Conservation (phyloP, 2,329 filamentous ascomycete genomes). For the Harringtonia aguacate region DNA sequence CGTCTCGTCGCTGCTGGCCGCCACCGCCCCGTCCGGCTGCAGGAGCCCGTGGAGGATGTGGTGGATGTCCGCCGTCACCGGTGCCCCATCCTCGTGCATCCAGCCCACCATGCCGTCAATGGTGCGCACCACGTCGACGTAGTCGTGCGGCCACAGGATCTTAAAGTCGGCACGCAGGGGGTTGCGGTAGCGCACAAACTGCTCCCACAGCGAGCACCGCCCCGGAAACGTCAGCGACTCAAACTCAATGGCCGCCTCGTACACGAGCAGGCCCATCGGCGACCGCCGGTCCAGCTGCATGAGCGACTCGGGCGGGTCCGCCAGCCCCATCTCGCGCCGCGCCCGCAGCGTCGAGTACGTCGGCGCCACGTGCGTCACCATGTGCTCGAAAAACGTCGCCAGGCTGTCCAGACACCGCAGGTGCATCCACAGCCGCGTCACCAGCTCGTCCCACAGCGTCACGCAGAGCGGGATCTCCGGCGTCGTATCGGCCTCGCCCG, state of each 20-base stretch:
- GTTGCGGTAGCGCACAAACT: slow-evolving; percentile 70
- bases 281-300: slow-evolving; percentile 62
- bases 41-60: slow-evolving; percentile 9
- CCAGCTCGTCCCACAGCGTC: slow-evolving; percentile 70
- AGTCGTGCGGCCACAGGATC: slow-evolving; percentile 39
- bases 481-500: slow-evolving; percentile 33
- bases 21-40: slow-evolving; percentile 3
- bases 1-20: slow-evolving; percentile 9
- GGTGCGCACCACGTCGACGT: slow-evolving; percentile 33
- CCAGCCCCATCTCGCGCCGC: slow-evolving; percentile 36
- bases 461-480: slow-evolving; percentile 38
- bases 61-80: not conserved
- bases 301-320: slow-evolving; percentile 32
- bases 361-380: slow-evolving; percentile 48
- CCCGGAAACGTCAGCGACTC: slow-evolving; percentile 71
- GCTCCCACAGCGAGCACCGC: slow-evolving; percentile 66
- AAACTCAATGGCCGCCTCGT: slow-evolving; percentile 70
- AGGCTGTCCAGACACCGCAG: slow-evolving; percentile 74
- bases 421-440: slow-evolving; percentile 65
- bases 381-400: slow-evolving; percentile 60
- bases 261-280: slow-evolving; percentile 71
- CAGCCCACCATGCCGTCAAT: slow-evolving; percentile 45
- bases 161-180: slow-evolving; percentile 56
- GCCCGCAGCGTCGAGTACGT: slow-evolving; percentile 49
- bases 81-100: slow-evolving; percentile 39